Evolutionary conservation across 805 yeast species (phyloP).

Genomic region (Wickerhamiella azyma): DNA sequence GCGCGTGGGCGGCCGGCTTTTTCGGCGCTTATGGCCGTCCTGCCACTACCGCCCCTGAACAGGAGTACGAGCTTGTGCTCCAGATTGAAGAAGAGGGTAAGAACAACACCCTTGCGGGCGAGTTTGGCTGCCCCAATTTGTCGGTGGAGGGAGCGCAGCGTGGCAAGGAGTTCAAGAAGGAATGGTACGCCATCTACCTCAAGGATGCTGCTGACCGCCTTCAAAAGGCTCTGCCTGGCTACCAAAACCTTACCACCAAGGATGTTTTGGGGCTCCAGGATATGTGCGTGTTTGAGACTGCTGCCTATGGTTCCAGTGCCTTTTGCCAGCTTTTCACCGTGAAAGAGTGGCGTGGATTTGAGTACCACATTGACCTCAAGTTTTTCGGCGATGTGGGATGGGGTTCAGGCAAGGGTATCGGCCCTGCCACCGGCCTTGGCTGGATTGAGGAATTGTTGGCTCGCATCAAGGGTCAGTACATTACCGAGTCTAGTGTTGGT

Average conservation of each 20-base stretch:
- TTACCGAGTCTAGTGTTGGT: conserved; percentile 34
- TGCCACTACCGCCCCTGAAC: conserved; percentile 19
- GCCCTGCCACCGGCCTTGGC: conserved; percentile 48
- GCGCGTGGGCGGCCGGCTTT: conserved; percentile 33
- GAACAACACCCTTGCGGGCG: conserved; percentile 30
- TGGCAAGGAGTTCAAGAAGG: conserved; percentile 21
- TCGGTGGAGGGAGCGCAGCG: conserved; percentile 17
- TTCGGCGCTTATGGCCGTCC: conserved; percentile 28
- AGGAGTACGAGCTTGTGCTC: conserved; percentile 25
- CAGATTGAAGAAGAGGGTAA: conserved; percentile 23
- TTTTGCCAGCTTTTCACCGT: conserved; percentile 57
- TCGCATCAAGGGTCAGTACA: conserved; percentile 36
- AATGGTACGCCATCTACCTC: conserved; percentile 34
- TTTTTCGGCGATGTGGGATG: conserved; percentile 51
- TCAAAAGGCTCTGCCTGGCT: conserved; percentile 40
- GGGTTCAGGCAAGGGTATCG: conserved; percentile 38
- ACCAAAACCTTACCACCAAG: conserved; percentile 32
- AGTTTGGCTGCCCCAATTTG: conserved; percentile 28
- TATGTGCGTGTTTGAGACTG: conserved; percentile 64
- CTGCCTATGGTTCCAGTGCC: conserved; percentile 50
- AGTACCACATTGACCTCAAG: conserved; percentile 45
- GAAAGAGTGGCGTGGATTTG: conserved; percentile 49
- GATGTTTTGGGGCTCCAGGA: conserved; percentile 44
- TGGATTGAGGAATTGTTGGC: conserved; percentile 32
- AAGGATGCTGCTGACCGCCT: conserved; percentile 44